Percentiles rank a stretch among this genome's conserved stretches.
Conservation (phyloP, 192 early-diverging fungal species). For the Glomus cerebriforme region DNA sequence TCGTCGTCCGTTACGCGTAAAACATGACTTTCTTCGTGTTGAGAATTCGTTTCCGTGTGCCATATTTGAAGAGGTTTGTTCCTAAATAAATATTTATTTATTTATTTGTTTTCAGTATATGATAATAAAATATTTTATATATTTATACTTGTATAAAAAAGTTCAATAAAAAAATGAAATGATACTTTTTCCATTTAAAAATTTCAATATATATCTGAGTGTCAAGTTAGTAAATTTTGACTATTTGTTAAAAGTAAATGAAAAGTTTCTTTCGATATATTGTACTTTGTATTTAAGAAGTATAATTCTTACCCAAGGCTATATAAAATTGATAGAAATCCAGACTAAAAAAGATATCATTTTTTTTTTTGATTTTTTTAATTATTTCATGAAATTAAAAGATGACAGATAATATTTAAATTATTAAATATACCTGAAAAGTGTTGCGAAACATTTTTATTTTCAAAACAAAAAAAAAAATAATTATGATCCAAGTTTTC, state of each 20-base stretch:
- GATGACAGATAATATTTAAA: too few species aligned
- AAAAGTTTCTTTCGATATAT: too few species aligned
- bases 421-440: slow-evolving; percentile 28
- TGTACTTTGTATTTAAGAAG: too few species aligned
- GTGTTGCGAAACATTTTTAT: slow-evolving; percentile 29
- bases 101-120: too few species aligned
- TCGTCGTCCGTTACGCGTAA: slow-evolving; percentile 79
- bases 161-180: slow-evolving; percentile 35
- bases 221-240: background rate
- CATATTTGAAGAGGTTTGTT: slow-evolving; percentile 75
- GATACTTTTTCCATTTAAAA: background rate
- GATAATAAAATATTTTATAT: background rate
- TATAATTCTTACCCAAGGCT: slow-evolving; percentile 79
- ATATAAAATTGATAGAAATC: slow-evolving; percentile 88
- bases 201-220: background rate
- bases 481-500: too few species aligned
- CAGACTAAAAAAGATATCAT: slow-evolving; percentile 58
- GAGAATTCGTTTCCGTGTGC: slow-evolving; percentile 45
- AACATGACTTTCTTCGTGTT: slow-evolving; percentile 62
- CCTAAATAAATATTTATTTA: slow-evolving; percentile 12
- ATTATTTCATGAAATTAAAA: background rate
- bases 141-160: slow-evolving; percentile 35
- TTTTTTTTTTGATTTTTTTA: background rate
- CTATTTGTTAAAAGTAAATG: too few species aligned
- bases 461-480: background rate